Base-by-base conservation (phyloP, 495 filamentous ascomycete species). In the Talaromyces adpressus region DNA sequence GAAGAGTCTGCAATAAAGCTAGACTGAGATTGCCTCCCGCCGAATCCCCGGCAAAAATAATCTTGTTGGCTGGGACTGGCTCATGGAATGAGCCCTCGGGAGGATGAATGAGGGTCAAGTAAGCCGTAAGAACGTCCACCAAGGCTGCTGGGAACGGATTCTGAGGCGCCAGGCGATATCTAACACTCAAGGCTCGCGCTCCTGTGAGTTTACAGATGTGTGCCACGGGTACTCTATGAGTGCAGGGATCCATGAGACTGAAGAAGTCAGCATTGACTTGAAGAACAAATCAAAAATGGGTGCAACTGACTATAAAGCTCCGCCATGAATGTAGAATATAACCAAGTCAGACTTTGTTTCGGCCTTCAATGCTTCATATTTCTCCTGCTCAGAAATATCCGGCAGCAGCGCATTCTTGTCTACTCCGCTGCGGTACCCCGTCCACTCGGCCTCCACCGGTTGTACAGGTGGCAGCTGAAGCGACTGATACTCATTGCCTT, bases 161-260 rank as follows among this genome's bases (percentile, higher is more conserved):
- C 69, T 96, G 90, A 6, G 93, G 93, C 8, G 92, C 85, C 2
- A 98, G 84, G 20, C 93, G 85, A 72, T 98, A 98, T n/a, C 91
- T 86, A 11, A 95, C 86, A 47, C 84, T 87, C 72, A 93, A 87
- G 39, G 85, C 84, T 20, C 88, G 85, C 16, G 84, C 83, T 6
- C 78, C 75, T 12, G 80, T 85, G 29, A 78, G 67, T 32, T 80
- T 79, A 32, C 72, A 81, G 2, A 87, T 70, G 36, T 79, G 72
- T 34, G 79, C 72, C 8, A 76, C 73, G 4, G 76, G 62, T 6
- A 74, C 64, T 11, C 86, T 81, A 61, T 91, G 89, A 0, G 85
- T 87, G 62, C 81, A 79, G 11, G 92, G 92, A 62, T 93, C 92
- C 80, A 92, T 84, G 59, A 96, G 70, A 61, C 80, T 83, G 63